phyloP scores from a whole-genome alignment of 2,329 filamentous ascomycete species.

The Apiospora sp. region DNA sequence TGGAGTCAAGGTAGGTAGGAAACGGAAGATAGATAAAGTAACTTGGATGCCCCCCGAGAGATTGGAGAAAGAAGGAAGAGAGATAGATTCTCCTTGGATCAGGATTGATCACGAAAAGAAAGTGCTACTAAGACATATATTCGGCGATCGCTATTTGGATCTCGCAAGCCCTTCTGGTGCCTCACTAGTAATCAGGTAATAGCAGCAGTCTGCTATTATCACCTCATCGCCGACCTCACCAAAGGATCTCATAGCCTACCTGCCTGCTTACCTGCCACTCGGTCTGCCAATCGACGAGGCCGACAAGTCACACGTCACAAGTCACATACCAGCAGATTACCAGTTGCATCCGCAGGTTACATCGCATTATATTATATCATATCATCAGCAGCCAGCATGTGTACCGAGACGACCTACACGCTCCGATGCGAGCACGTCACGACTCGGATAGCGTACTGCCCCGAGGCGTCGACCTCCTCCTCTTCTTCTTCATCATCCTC shows the following conservation, averaged over 20 bases:
- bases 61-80: background rate
- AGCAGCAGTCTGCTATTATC: background rate
- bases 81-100: background rate
- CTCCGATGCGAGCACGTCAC: conserved; percentile 60
- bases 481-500: conserved; percentile 31
- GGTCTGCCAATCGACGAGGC: background rate
- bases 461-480: conserved; percentile 49
- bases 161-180: background rate
- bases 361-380: background rate
- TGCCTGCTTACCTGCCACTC: no score
- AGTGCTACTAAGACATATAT: background rate
- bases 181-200: background rate
- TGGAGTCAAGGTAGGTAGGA: background rate
- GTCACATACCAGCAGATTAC: background rate
- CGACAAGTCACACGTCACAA: background rate
- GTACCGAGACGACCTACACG: conserved; percentile 58
- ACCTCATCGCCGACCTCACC: background rate
- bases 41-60: background rate
- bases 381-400: conserved; percentile 47
- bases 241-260: background rate
- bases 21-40: conserved; percentile 1
- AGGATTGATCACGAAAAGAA: background rate
- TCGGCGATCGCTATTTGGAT: background rate
- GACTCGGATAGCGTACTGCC: conserved; percentile 54
- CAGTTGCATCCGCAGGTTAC: background rate